A percentile compares a stretch with the other conserved stretches of the same genome.
Conservation (phyloP, 2,329 filamentous ascomycete genomes). For the Zopfia rhizophila region DNA sequence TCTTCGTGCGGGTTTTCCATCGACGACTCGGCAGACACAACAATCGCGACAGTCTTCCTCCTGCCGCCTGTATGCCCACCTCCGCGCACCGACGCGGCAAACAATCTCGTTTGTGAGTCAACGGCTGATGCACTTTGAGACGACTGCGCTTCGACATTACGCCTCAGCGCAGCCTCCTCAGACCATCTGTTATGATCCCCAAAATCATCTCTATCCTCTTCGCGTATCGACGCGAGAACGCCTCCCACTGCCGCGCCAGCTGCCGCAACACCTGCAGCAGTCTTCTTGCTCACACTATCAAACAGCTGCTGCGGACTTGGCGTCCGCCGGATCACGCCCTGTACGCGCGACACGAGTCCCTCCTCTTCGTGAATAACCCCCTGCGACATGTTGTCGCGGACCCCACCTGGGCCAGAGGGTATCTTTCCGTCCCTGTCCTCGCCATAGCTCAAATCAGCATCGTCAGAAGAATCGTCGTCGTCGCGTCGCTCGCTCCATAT, state of each 20-base stretch:
- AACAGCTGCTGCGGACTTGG: constrained; percentile 90
- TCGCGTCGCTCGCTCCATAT: constrained; percentile 89
- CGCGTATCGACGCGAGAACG: constrained; percentile 82
- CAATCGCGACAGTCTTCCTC: constrained; percentile 82
- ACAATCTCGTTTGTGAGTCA: constrained; percentile 43
- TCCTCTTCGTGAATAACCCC: constrained; percentile 51
- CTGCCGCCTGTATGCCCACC: constrained; percentile 37
- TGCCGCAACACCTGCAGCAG: constrained; percentile 83
- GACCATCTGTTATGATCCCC: constrained; percentile 92
- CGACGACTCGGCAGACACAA: constrained; percentile 81
- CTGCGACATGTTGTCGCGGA: constrained; percentile 32
- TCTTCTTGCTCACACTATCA: constrained; percentile 81
- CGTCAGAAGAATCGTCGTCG: constrained; percentile 74
- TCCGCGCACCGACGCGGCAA: constrained; percentile 40
- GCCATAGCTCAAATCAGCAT: constrained; percentile 60
- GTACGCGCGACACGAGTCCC: constrained; percentile 79
- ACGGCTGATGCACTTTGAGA: constrained; percentile 46
- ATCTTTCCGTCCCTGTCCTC: constrained; percentile 47
- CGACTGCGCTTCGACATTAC: constrained; percentile 51
- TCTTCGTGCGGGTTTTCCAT: constrained; percentile 65
- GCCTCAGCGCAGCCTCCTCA: constrained; percentile 82
- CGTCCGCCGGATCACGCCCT: constrained; percentile 81
- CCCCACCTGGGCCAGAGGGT: constrained; percentile 24
- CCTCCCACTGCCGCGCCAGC: constrained; percentile 85
- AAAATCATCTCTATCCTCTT: constrained; percentile 83